Conservation (phyloP, 2,329 filamentous ascomycete genomes). For the Grosmannia serpens region DNA sequence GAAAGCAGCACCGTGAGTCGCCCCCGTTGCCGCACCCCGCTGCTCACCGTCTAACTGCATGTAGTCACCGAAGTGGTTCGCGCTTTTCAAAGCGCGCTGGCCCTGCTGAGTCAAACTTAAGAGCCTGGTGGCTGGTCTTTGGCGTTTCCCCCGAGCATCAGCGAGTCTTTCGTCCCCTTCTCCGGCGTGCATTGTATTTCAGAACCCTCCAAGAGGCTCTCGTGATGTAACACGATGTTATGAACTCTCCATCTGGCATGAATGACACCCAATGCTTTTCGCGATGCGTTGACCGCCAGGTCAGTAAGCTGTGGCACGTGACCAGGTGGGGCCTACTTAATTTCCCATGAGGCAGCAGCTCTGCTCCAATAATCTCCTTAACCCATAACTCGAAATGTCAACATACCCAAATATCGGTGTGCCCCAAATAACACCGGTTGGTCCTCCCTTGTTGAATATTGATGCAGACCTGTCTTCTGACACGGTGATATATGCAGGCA, state of each 20-base stretch:
- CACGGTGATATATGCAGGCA: constrained; percentile 28
- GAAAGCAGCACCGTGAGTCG: constrained; percentile 67
- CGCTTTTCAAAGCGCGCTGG: constrained; percentile 51
- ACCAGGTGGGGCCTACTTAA: neutral
- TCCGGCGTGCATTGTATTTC: neutral
- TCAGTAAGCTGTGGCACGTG: neutral
- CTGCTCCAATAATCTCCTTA: neutral
- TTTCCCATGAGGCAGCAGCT: neutral
- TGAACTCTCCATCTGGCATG: neutral
- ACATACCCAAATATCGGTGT: constrained; percentile 1
- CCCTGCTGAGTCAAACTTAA: constrained; percentile 32
- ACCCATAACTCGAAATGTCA: neutral
- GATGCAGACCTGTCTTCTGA: neutral
- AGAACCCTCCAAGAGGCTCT: neutral
- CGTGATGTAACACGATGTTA: neutral
- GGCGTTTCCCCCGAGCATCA: neutral
- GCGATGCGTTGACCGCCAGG: neutral
- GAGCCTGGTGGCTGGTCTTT: neutral
- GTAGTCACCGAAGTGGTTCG: constrained; percentile 45
- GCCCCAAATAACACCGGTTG: constrained; percentile 27
- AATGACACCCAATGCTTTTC: neutral
- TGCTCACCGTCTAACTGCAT: constrained; percentile 11
- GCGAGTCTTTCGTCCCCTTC: neutral
- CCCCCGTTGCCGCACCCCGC: neutral
- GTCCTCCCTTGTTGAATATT: neutral